Percentiles rank a stretch among this genome's conserved stretches.
Evolutionary conservation across 352 stramenopile genomes (phyloP).

Genomic region (Phytophthora boehmeriae): DNA sequence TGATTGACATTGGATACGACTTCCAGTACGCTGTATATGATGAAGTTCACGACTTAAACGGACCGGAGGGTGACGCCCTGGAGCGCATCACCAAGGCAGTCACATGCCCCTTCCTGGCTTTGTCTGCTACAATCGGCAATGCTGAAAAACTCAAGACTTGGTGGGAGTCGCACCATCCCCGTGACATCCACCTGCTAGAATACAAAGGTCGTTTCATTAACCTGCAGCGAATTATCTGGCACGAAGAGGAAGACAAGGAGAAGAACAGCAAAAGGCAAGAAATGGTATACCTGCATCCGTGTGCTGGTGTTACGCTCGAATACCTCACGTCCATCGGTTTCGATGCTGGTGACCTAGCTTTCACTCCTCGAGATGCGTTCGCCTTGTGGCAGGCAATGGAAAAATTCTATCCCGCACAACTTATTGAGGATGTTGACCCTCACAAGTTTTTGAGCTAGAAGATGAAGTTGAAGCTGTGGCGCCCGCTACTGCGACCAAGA

Average conservation of each 20-base stretch:
- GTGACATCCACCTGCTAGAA: slow-evolving; percentile 92
- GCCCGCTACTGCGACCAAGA: slow-evolving; percentile 47
- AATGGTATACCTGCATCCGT: slow-evolving; percentile 82
- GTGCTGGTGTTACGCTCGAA: slow-evolving; percentile 81
- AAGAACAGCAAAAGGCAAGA: slow-evolving; percentile 57
- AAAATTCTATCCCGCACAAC: slow-evolving; percentile 69
- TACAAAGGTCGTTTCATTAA: slow-evolving; percentile 99
- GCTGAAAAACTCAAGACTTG: slow-evolving; percentile 93
- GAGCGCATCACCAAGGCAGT: slow-evolving; percentile 95
- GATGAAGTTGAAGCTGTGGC: slow-evolving; percentile 39
- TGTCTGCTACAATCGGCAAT: slow-evolving; percentile 99
- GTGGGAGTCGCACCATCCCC: slow-evolving; percentile 92
- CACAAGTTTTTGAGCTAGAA: slow-evolving; percentile 93
- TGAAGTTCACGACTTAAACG: slow-evolving; percentile 98
- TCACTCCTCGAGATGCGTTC: slow-evolving; percentile 98
- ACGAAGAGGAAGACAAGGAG: slow-evolving; percentile 56
- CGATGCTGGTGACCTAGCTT: slow-evolving; percentile 85
- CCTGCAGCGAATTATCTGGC: slow-evolving; percentile 96
- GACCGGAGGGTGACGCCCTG: slow-evolving; percentile 95
- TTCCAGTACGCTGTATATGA: slow-evolving; percentile 99
- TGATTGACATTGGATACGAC: slow-evolving; percentile 90
- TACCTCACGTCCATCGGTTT: slow-evolving; percentile 88
- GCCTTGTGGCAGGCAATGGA: slow-evolving; percentile 93
- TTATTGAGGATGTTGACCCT: slow-evolving; percentile 93
- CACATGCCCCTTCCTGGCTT: slow-evolving; percentile 96